Percentiles rank a stretch among this genome's conserved stretches.
These are phyloP conservation scores for Tuber microsphaerosporum DNA, from an alignment of 495 filamentous ascomycete genomes.

Conservation along the genomic window DNA sequence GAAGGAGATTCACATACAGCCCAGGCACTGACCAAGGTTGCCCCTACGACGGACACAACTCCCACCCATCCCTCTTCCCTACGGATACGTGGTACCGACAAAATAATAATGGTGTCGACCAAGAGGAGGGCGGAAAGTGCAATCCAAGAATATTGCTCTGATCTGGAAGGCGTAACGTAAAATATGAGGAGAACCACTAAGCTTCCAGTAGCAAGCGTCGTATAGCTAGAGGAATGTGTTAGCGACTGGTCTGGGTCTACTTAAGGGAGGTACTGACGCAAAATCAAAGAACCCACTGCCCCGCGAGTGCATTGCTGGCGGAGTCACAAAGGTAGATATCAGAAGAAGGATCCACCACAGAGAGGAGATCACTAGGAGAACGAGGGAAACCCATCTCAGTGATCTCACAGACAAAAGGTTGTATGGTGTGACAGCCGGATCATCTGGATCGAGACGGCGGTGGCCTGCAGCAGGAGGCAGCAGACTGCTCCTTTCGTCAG, in stretches of 20 bases:
- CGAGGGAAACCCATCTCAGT: constrained; percentile 62
- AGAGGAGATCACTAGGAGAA: constrained; percentile 67
- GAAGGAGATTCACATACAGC: constrained; percentile 47
- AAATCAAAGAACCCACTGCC: constrained; percentile 89
- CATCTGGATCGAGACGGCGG: constrained; percentile 72
- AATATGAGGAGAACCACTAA: constrained; percentile 73
- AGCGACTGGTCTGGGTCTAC: background rate
- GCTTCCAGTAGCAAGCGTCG: constrained; percentile 63
- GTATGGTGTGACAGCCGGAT: constrained; percentile 92
- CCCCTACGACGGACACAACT: constrained; percentile 75
- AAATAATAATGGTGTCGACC: constrained; percentile 68
- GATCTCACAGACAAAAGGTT: constrained; percentile 85
- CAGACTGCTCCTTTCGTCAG: constrained; percentile 70
- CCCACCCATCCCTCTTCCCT: constrained; percentile 86
- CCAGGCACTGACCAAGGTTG: constrained; percentile 57
- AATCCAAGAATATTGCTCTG: constrained; percentile 61
- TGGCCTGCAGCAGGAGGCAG: constrained; percentile 53
- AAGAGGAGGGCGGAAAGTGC: constrained; percentile 65
- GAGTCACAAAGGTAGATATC: constrained; percentile 77
- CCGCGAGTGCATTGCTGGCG: constrained; percentile 72
- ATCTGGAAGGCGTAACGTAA: constrained; percentile 72
- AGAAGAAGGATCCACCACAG: constrained; percentile 87
- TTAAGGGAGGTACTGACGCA: constrained; percentile 40
- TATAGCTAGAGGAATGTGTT: constrained; percentile 47
- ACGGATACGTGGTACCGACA: constrained; percentile 62